A percentile compares a stretch with the other conserved stretches of the same genome.
Conservation (phyloP, 108 stramenopile genomes). For the Schizochytrium sp. region DNA sequence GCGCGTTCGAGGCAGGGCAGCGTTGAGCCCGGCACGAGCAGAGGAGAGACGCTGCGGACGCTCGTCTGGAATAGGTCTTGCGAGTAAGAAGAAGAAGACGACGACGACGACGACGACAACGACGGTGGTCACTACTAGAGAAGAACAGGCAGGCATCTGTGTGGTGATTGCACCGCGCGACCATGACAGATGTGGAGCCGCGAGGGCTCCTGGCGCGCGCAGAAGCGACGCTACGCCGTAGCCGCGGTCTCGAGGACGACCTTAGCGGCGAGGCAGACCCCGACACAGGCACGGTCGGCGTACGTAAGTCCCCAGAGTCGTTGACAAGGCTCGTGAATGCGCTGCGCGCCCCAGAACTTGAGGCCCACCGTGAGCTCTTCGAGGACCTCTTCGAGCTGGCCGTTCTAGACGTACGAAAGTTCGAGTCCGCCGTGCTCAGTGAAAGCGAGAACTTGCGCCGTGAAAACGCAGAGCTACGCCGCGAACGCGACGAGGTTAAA, state of each 20-base stretch:
- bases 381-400: neutral
- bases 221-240: too few species aligned
- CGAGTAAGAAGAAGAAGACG: too few species aligned
- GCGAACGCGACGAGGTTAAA: neutral
- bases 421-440: neutral
- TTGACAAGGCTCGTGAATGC: neutral
- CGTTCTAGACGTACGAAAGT: neutral
- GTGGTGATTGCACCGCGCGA: too few species aligned
- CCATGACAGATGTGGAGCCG: too few species aligned
- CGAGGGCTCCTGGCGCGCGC: too few species aligned
- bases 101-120: too few species aligned
- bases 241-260: neutral
- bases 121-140: too few species aligned
- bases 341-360: neutral
- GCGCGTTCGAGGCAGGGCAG: too few species aligned
- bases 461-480: neutral
- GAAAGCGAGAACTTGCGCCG: neutral
- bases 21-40: too few species aligned
- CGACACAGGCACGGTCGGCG: neutral
- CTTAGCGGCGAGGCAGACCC: neutral
- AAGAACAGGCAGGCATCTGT: too few species aligned
- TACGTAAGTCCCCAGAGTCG: neutral
- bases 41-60: too few species aligned
- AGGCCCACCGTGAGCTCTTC: neutral
- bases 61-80: too few species aligned